Conservation (phyloP, 192 early-diverging fungal species). For the Geranomyces michiganensis region DNA sequence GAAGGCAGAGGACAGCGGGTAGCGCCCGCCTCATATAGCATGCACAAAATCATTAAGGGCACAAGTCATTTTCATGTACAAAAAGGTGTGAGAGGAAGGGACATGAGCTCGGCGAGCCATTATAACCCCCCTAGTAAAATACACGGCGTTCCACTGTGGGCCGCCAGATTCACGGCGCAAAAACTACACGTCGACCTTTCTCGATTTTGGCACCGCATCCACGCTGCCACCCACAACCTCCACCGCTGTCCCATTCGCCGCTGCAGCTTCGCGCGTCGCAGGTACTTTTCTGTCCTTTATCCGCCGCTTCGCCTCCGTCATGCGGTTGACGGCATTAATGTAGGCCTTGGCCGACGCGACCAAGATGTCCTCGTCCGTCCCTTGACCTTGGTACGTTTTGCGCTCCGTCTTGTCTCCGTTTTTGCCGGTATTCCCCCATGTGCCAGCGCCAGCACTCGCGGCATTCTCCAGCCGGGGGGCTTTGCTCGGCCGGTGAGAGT, state of each 20-base stretch:
- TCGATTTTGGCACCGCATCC: constrained; percentile 26
- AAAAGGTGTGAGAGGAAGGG: no score
- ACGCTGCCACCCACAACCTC: constrained; percentile 31
- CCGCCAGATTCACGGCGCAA: no score
- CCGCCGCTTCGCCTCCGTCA: constrained; percentile 41
- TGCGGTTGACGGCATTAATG: constrained; percentile 80
- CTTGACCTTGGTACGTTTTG: constrained; percentile 70
- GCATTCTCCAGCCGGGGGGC: constrained; percentile 23
- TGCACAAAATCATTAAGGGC: no score
- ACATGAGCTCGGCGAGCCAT: no score
- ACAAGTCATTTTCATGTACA: no score
- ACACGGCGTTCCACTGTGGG: no score
- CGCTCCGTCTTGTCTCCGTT: not conserved
- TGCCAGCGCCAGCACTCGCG: constrained; percentile 17
- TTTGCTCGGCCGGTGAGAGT: constrained; percentile 21
- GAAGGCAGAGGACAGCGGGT: no score
- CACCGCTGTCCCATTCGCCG: not conserved
- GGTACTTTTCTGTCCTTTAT: constrained; percentile 16
- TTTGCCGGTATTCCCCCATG: not conserved
- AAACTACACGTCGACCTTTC: constrained; percentile 32
- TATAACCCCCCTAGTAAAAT: no score
- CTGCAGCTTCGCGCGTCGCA: not conserved
- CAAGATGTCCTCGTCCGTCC: constrained; percentile 85
- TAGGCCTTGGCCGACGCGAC: constrained; percentile 87
- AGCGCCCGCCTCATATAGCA: no score